Conservation (phyloP, 371 early-diverging fungal species). For the Lichtheimia ornata region DNA sequence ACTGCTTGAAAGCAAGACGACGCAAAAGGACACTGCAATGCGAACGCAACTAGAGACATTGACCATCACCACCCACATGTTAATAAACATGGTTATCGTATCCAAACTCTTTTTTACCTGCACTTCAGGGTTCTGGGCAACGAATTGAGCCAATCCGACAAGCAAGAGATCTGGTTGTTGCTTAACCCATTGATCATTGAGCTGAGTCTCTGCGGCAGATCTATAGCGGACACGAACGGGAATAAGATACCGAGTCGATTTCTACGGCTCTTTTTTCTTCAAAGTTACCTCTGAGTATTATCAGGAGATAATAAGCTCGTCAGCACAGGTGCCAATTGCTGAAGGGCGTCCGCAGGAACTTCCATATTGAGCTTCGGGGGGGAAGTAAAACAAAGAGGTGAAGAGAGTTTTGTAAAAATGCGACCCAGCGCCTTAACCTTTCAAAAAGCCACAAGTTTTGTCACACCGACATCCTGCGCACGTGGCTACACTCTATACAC, state of each 20-base stretch:
- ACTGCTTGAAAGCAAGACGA: slow-evolving; percentile 76
- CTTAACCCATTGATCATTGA: slow-evolving; percentile 74
- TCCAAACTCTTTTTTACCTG: slow-evolving; percentile 38
- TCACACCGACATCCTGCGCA: too few relatives aligned
- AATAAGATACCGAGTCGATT: too few relatives aligned
- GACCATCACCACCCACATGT: neutral
- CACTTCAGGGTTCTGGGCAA: slow-evolving; percentile 51
- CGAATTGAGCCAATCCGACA: slow-evolving; percentile 68
- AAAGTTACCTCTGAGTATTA: slow-evolving; percentile 47
- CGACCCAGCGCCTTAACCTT: too few relatives aligned
- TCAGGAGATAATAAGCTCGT: slow-evolving; percentile 62
- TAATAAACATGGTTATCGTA: neutral
- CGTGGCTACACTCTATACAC: too few relatives aligned
- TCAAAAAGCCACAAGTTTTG: too few relatives aligned
- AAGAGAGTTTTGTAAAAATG: too few relatives aligned
- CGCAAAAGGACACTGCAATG: slow-evolving; percentile 89
- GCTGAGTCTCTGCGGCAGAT: slow-evolving; percentile 70
- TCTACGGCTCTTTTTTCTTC: too few relatives aligned
- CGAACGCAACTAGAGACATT: slow-evolving; percentile 72
- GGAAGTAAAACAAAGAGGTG: slow-evolving; percentile 14
- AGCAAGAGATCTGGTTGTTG: slow-evolving; percentile 70
- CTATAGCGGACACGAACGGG: slow-evolving; percentile 28
- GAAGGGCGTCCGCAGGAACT: slow-evolving; percentile 59
- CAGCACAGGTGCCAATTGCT: slow-evolving; percentile 61
- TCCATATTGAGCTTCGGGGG: slow-evolving; percentile 33